Conservation (phyloP, 1,139 yeast species). For the Pichia sp. region DNA sequence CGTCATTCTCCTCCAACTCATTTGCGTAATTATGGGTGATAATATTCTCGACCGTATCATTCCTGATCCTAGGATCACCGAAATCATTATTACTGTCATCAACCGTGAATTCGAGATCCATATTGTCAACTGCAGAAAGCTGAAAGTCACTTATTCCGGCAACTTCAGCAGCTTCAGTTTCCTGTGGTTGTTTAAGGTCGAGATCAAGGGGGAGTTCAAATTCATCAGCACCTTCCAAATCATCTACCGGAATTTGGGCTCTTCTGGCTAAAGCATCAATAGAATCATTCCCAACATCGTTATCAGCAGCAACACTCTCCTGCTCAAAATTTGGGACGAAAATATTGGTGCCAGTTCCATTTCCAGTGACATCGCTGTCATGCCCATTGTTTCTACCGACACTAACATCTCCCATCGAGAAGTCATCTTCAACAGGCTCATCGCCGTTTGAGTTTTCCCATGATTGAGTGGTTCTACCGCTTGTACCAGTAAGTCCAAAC, state of each 20-base stretch:
- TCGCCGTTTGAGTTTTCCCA: slow-evolving; percentile 6
- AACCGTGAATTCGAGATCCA: slow-evolving; percentile 40
- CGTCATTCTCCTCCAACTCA: slow-evolving; percentile 14
- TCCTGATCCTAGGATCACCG: slow-evolving; percentile 18
- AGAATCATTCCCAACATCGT: slow-evolving; percentile 32
- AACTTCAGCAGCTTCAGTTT: background rate
- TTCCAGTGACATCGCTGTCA: slow-evolving; percentile 12
- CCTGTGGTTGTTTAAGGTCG: slow-evolving; percentile 31
- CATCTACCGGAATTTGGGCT: slow-evolving; percentile 25
- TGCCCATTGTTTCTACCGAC: slow-evolving; percentile 19
- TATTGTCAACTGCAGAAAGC: slow-evolving; percentile 31
- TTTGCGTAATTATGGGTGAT: background rate
- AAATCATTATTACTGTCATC: slow-evolving; percentile 9
- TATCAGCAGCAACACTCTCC: background rate
- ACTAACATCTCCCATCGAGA: slow-evolving; percentile 17
- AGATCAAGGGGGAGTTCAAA: slow-evolving; percentile 53
- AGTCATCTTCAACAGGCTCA: slow-evolving; percentile 5
- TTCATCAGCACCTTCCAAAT: slow-evolving; percentile 42
- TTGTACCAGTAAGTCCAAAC: slow-evolving; percentile 15
- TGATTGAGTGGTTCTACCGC: slow-evolving; percentile 3
- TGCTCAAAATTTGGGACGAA: slow-evolving; percentile 15
- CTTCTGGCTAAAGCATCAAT: slow-evolving; percentile 55
- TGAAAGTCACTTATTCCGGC: slow-evolving; percentile 13
- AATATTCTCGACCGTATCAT: slow-evolving; percentile 9
- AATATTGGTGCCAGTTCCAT: background rate